A percentile compares a stretch with the other conserved stretches of the same genome.
phyloP scores from a whole-genome alignment of 2,329 filamentous ascomycete genomes.

The Periglandula ipomoeae region DNA sequence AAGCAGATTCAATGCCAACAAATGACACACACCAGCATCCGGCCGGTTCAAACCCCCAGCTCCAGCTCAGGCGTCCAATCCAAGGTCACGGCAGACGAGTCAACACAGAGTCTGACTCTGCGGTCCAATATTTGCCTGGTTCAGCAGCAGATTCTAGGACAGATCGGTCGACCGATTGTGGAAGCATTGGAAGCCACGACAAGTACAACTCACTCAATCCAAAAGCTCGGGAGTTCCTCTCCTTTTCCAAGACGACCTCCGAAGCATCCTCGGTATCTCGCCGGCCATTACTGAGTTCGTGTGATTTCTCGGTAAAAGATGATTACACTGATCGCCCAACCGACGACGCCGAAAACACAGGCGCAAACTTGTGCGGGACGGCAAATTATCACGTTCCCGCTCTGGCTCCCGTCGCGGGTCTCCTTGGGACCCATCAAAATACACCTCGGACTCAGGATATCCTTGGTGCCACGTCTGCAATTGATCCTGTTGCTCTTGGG shows the following conservation, averaged over 20 bases:
- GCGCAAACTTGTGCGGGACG: neutral
- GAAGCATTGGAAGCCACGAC: neutral
- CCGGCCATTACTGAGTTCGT: neutral
- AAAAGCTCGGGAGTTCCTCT: constrained; percentile 12
- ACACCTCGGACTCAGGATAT: neutral
- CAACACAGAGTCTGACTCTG: constrained; percentile 10
- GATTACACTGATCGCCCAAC: neutral
- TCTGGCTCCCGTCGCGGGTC: neutral
- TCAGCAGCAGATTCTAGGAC: neutral
- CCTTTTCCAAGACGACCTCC: constrained; percentile 1
- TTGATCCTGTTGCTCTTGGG: neutral
- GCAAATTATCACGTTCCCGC: neutral
- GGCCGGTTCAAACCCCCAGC: too few species aligned
- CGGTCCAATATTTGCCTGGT: constrained; percentile 4
- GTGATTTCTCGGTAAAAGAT: neutral
- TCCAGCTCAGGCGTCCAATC: constrained; percentile 1
- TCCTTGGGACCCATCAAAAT: neutral
- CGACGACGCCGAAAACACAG: neutral
- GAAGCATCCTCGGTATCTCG: neutral
- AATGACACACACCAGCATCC: neutral
- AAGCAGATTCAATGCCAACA: neutral
- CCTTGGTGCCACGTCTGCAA: neutral
- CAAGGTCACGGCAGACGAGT: constrained; percentile 7
- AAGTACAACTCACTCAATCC: constrained; percentile 10
- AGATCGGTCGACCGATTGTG: neutral